Conservation (phyloP, 495 filamentous ascomycete genomes). For the Penicillium goetzii region DNA sequence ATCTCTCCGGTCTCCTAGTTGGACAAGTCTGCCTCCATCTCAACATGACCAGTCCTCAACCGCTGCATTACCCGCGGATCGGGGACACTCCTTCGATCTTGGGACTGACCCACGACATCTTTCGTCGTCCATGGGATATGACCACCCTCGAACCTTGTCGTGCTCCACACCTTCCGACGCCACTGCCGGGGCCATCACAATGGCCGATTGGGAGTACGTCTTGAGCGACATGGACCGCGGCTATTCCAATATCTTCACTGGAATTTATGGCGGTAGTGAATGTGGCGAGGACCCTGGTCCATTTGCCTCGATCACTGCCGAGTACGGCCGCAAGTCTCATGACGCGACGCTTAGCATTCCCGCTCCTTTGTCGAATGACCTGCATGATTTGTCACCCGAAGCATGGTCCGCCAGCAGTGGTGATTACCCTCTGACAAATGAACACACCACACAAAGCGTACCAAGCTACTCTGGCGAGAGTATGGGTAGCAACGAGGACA, state of each 20-base stretch:
- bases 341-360: slow-evolving; percentile 25
- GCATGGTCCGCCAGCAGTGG: slow-evolving; percentile 50
- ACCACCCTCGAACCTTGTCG: slow-evolving; percentile 35
- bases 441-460: slow-evolving; percentile 63
- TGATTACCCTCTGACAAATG: slow-evolving; percentile 40
- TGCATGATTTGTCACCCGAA: slow-evolving; percentile 44
- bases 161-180: slow-evolving; percentile 39
- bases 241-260: slow-evolving; percentile 78
- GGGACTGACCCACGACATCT: slow-evolving; percentile 19
- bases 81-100: slow-evolving; percentile 29
- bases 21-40: slow-evolving; percentile 46
- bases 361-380: slow-evolving; percentile 26
- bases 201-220: slow-evolving; percentile 79
- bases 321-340: slow-evolving; percentile 39
- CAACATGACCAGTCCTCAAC: slow-evolving; percentile 37
- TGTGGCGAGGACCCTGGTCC: slow-evolving; percentile 51
- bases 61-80: slow-evolving; percentile 16
- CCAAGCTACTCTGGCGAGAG: slow-evolving; percentile 80
- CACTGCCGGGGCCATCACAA: slow-evolving; percentile 46
- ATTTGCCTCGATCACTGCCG: slow-evolving; percentile 47
- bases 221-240: slow-evolving; percentile 77
- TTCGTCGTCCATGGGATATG: slow-evolving; percentile 33
- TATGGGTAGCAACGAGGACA: slow-evolving; percentile 57
- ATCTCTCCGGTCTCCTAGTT: slow-evolving; percentile 45
- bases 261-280: slow-evolving; percentile 75